Evolutionary conservation across 176 grass and related monocot species (phyloP).

Genomic region (Carex littledalei): DNA sequence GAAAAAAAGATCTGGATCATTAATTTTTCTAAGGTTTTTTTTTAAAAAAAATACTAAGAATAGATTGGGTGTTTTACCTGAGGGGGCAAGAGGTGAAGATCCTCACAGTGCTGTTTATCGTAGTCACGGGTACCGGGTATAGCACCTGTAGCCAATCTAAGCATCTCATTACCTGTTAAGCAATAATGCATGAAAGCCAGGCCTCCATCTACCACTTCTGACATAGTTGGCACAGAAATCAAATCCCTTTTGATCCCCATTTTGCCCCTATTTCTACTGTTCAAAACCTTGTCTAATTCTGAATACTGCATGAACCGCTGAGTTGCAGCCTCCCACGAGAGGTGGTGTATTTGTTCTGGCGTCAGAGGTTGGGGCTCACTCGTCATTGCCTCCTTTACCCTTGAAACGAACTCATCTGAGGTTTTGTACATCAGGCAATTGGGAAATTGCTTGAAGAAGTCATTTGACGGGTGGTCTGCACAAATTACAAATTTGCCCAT

Average conservation of each 20-base stretch:
- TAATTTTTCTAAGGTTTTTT: background rate
- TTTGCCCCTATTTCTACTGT: conserved; percentile 31
- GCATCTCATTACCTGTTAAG: conserved; percentile 67
- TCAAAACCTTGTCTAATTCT: conserved; percentile 72
- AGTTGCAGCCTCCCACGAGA: conserved; percentile 91
- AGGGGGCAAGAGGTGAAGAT: conserved; percentile 65
- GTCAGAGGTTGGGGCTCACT: conserved; percentile 69
- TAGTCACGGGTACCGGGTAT: conserved; percentile 76
- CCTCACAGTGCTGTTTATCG: conserved; percentile 64
- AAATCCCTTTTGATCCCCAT: conserved; percentile 30
- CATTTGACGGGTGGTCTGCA: conserved; percentile 91
- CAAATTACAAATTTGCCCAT: conserved; percentile 97
- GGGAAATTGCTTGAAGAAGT: conserved; percentile 86
- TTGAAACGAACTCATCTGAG: conserved; percentile 63
- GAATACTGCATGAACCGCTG: conserved; percentile 85
- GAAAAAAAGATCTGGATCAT: background rate
- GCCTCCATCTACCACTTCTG: conserved; percentile 57
- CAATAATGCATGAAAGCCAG: conserved; percentile 75
- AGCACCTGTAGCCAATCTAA: conserved; percentile 70
- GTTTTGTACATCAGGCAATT: conserved; percentile 88
- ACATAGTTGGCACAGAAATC: conserved; percentile 35
- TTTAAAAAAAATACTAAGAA: background rate
- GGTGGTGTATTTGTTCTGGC: conserved; percentile 54
- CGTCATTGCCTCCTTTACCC: conserved; percentile 61
- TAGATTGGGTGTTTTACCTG: conserved; percentile 32